Evolutionary conservation across 2,329 filamentous ascomycete genomes (phyloP).

Genomic region (Thermothelomyces thermophilus): DNA sequence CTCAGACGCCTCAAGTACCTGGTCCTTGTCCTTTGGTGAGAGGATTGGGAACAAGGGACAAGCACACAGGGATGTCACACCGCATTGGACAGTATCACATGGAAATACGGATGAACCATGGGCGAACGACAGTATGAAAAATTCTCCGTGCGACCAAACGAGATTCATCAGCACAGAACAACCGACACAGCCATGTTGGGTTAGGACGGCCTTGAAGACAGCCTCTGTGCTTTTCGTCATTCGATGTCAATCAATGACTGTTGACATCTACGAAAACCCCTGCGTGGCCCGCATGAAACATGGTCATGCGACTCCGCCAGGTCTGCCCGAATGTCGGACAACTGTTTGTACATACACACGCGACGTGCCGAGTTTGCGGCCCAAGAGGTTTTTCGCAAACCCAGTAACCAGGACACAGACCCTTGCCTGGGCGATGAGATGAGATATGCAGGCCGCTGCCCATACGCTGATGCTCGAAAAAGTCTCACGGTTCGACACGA

Average conservation of each 20-base stretch:
- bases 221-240: background rate
- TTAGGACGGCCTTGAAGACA: background rate
- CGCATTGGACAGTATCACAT: background rate
- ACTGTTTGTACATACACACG: too few relatives aligned
- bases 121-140: background rate
- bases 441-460: background rate
- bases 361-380: too few relatives aligned
- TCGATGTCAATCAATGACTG: background rate
- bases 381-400: background rate
- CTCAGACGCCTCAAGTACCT: too few relatives aligned
- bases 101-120: background rate
- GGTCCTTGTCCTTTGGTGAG: background rate
- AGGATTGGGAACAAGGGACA: background rate
- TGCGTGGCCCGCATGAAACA: background rate
- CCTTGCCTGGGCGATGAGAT: background rate
- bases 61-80: background rate
- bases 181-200: background rate
- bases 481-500: too few relatives aligned
- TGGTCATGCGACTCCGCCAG: too few relatives aligned
- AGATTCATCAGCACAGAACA: background rate
- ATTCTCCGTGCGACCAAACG: background rate
- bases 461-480: background rate
- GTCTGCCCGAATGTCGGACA: background rate
- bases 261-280: background rate
- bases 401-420: background rate